Base-by-base conservation (phyloP, 1,139 yeast genomes). In the Tardiomyces blankii region DNA sequence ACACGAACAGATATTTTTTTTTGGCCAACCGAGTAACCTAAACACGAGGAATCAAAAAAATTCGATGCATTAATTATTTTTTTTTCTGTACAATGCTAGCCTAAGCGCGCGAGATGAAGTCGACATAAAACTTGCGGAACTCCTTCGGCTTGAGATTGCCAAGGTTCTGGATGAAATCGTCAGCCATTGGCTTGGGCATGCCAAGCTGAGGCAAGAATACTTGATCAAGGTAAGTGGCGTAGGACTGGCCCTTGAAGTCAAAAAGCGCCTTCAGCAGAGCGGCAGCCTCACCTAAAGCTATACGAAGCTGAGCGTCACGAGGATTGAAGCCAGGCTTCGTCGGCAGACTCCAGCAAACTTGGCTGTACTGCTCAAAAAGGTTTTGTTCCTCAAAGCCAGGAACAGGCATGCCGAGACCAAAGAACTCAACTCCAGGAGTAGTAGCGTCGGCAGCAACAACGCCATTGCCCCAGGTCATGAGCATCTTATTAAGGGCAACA, bases 261-360 rank as follows among this genome's bases (percentile, higher is more conserved):
- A 64, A 82, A 52, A 85, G 70, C 3, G 82, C 72, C 55, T 80
- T 82, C 59, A 89, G 75, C 39, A 88, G 68, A 39, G 77, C 68
- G 0, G 94, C 80, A 11, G 87, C 69, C 57, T 91, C 98, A 50
- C 78, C 78, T 2, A 88, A 81, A 41, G 85, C 73, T 46, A 80
- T 70, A 56, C 93, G 75, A 55, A 75, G 77, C 59, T 85, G 89
- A 2, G 95, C 94, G 59, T 88, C 95, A 53, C 78, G 76, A 45
- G 81, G 67, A 57, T 82, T 77, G 54, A 81, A 80, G 33, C 75
- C 74, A 42, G 80, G 77, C 55, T 82, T 81, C 57, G 86, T 81
- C 11, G 95, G 88, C 44, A 88, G 68, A 60, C 86, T 94, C 68
- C 88, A 84, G 42, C 81, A 73, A 47, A 86, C 66, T 45, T 82